Evolutionary conservation across 2,329 filamentous ascomycete genomes (phyloP).

Genomic region (Chaetomiaceae sp.): DNA sequence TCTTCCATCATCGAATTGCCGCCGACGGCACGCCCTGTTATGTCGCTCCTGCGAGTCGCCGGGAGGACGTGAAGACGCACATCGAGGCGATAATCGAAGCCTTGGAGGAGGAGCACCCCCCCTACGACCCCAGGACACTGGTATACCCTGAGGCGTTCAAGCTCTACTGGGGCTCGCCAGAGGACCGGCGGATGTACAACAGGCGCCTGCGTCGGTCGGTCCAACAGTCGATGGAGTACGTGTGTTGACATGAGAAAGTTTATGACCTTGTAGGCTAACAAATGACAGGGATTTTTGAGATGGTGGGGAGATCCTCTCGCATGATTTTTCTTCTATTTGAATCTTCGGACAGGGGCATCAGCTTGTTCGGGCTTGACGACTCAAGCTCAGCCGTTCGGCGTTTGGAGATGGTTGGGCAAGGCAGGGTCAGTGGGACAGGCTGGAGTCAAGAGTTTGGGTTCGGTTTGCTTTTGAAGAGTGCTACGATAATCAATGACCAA

Average conservation of each 20-base stretch:
- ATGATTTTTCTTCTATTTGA: background rate
- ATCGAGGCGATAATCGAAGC: conserved; percentile 76
- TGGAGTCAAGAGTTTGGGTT: conserved; percentile 6
- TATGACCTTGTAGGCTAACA: background rate
- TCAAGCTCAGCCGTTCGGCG: conserved; percentile 17
- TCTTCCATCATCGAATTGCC: conserved; percentile 87
- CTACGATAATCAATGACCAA: conserved; percentile 6
- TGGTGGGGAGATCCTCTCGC: background rate
- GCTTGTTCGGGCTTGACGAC: conserved; percentile 4
- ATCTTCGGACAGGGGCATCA: conserved; percentile 17
- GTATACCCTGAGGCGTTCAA: conserved; percentile 83
- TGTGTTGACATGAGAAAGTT: conserved; percentile 6
- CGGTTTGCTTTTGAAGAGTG: conserved; percentile 2
- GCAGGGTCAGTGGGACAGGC: background rate
- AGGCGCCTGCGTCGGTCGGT: conserved; percentile 75
- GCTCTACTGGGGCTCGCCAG: conserved; percentile 76
- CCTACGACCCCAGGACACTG: conserved; percentile 83
- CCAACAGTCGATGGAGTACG: conserved; percentile 61
- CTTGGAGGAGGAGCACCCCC: conserved; percentile 82
- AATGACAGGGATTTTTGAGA: conserved; percentile 13
- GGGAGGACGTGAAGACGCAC: conserved; percentile 76
- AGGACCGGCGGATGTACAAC: conserved; percentile 81
- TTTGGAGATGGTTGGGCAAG: conserved; percentile 15
- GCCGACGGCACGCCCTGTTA: conserved; percentile 81
- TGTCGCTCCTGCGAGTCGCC: conserved; percentile 53